phyloP scores from a whole-genome alignment of 257 asterid species.

The Cordia subcordata region DNA sequence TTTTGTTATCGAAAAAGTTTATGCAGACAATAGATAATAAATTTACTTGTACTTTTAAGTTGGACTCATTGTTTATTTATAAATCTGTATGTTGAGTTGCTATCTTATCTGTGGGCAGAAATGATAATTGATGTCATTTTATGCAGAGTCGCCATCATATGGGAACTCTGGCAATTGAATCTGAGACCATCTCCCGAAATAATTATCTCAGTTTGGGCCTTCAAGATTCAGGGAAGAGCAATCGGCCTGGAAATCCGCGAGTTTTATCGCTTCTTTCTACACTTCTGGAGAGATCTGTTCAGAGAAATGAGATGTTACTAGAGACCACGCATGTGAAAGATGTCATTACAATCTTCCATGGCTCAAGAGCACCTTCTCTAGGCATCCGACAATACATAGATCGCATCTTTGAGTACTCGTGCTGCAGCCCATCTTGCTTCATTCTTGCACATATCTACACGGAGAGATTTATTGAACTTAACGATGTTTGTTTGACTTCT shows the following conservation, averaged over 20 bases:
- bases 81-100: no score
- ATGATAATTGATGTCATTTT: no score
- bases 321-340: slow-evolving; percentile 48
- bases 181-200: no score
- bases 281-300: slow-evolving; percentile 59
- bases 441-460: slow-evolving; percentile 65
- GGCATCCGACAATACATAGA: slow-evolving; percentile 67
- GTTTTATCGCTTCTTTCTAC: slow-evolving; percentile 54
- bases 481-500: slow-evolving; percentile 44
- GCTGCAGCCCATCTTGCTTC: slow-evolving; percentile 93
- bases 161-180: slow-evolving; percentile 53
- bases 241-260: slow-evolving; percentile 52
- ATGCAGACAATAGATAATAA: no score
- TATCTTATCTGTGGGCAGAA: no score
- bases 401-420: slow-evolving; percentile 75
- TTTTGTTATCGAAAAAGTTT: no score
- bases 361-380: slow-evolving; percentile 68
- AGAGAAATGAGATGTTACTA: slow-evolving; percentile 49
- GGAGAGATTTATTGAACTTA: slow-evolving; percentile 58
- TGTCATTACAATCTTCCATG: slow-evolving; percentile 64
- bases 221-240: slow-evolving; percentile 37
- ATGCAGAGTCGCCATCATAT: slow-evolving; percentile 42
- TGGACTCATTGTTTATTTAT: no score
- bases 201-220: slow-evolving; percentile 55
- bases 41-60: no score